Percentiles rank a stretch among this genome's conserved stretches.
Evolutionary conservation across 2,329 filamentous ascomycete genomes (phyloP).

Genomic region (Eurotiales sp.): DNA sequence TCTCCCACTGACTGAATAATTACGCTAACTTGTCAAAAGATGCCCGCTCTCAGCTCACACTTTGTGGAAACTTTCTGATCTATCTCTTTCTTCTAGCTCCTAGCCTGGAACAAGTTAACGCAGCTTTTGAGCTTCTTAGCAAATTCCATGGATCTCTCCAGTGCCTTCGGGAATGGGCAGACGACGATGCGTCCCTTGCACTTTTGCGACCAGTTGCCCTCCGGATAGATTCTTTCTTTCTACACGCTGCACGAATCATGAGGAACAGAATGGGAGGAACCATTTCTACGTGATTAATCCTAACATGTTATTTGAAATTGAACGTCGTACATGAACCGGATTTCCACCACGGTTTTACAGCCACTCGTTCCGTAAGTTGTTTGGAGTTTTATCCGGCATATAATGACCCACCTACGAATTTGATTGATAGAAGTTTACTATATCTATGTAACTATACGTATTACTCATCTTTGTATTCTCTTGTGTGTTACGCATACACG

Average conservation of each 20-base stretch:
- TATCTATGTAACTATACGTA: no score
- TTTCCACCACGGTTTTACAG: neutral
- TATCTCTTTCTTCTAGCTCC: slow-evolving; percentile 47
- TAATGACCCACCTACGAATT: neutral
- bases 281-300: neutral
- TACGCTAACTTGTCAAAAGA: slow-evolving; percentile 18
- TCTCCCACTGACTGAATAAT: slow-evolving; percentile 1
- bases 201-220: slow-evolving; percentile 22
- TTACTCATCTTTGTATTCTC: no score
- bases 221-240: slow-evolving; percentile 25
- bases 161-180: slow-evolving; percentile 17
- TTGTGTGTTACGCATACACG: neutral
- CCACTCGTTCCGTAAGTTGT: neutral
- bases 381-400: neutral
- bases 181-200: slow-evolving; percentile 17
- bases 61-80: slow-evolving; percentile 49
- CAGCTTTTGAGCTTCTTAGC: slow-evolving; percentile 21
- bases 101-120: slow-evolving; percentile 22
- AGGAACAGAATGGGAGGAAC: slow-evolving; percentile 3
- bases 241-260: slow-evolving; percentile 20
- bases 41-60: slow-evolving; percentile 44
- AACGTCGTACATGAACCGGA: neutral
- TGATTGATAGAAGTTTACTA: neutral
- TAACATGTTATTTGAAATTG: neutral
- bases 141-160: slow-evolving; percentile 23